Evolutionary conservation across 2,329 filamentous ascomycete genomes (phyloP), one percentile per base, ranked within the genome.

Genomic region (Graphium sp.): DNA sequence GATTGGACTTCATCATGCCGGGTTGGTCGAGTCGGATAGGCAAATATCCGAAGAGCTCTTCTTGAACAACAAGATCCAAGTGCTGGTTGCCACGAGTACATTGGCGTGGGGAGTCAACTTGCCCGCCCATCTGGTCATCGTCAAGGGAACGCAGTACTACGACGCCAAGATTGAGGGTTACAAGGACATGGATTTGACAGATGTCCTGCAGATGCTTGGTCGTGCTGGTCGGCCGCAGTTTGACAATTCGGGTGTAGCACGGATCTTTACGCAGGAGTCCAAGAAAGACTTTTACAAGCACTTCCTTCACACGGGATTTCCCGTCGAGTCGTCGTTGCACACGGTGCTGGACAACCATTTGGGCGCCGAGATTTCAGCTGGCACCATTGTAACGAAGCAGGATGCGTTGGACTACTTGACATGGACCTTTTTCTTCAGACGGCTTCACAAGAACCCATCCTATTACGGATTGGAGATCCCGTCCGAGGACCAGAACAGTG

Each of bases 251-350:
- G 89, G 91, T 39, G 91, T 98, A 32, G 91, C 89, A 7, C 76
- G 87, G 18, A 98, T 98, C 46, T 93, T 98, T 46, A 98, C 89
- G 0, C 85, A 98, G 44, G 85, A 95, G 43, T 62, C 87, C 3
- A 98, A 95, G 62, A 98, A 98, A 54, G 83, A 91, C 34, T 98
- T 98, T 52, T 98, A 98, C 57, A 98, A 98, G 58, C 89, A 98
- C 54, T 98, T 98, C 56, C 55, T 98, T 31, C 89, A 98, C 46
- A 95, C 87, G 1, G 91, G 89, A 2, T 98, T 98, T 49, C 91
- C 89, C 0, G 89, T 98, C 8, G 89, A 98, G 49, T 94, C 85
- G 1, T 91, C 85, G 1, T 62, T 98, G 22, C 89, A 98, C 52
- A 93, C 91, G 13, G 89, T 95, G 1, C 61, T 98, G 6, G 87